Conservation (phyloP, 495 filamentous ascomycete species). For the Echria macrotheca region DNA sequence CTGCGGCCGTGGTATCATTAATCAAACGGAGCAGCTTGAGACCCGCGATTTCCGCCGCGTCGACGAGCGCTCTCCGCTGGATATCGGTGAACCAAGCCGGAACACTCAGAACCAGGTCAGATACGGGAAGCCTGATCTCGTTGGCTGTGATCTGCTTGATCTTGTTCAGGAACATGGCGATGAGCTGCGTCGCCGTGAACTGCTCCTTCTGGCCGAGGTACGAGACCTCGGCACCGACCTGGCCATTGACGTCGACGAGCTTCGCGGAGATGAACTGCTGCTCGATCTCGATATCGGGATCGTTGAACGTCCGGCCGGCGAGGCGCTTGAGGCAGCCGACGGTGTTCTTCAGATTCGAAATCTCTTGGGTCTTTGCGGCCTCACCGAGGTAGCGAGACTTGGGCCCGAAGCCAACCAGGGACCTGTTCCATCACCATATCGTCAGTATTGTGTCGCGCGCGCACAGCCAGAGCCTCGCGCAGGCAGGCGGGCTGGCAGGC, state of each 20-base stretch:
- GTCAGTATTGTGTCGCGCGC: constrained; percentile 13
- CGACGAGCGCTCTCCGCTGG: constrained; percentile 82
- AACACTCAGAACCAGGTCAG: constrained; percentile 88
- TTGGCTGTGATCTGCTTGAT: constrained; percentile 79
- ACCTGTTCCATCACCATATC: constrained; percentile 48
- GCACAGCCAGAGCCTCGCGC: not conserved
- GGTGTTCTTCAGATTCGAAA: constrained; percentile 99
- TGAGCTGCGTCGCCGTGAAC: constrained; percentile 86
- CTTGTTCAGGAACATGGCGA: constrained; percentile 93
- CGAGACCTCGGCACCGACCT: constrained; percentile 88
- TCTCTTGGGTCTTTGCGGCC: constrained; percentile 95
- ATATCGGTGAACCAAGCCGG: constrained; percentile 96
- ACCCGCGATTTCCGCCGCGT: constrained; percentile 91
- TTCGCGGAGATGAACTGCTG: constrained; percentile 82
- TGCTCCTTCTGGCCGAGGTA: constrained; percentile 93
- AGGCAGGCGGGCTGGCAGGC: not conserved
- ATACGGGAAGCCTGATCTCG: constrained; percentile 89
- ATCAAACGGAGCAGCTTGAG: constrained; percentile 89
- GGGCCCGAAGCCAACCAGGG: constrained; percentile 90
- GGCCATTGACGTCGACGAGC: constrained; percentile 84
- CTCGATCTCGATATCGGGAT: constrained; percentile 90
- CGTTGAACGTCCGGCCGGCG: constrained; percentile 74
- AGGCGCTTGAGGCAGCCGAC: constrained; percentile 88
- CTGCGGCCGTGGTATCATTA: constrained; percentile 96
- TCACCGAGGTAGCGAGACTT: constrained; percentile 92